phyloP scores from a whole-genome alignment of 2,329 filamentous ascomycete species.

The Fusarium liriodendri region DNA sequence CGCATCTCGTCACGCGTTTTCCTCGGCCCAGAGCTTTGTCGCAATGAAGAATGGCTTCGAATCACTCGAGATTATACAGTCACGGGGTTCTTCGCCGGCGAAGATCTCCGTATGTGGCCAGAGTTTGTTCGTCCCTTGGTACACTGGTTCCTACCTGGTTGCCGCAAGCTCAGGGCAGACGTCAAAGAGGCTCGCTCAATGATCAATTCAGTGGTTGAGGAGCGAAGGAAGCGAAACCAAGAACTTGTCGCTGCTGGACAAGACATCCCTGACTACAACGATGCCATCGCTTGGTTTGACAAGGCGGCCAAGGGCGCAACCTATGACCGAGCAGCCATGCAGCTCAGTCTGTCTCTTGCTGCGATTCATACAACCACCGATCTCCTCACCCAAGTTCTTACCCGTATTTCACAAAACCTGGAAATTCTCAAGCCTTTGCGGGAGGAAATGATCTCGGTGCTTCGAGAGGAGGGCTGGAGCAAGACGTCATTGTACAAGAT shows the following conservation, averaged over 20 bases:
- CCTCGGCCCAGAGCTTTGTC: conserved; percentile 1
- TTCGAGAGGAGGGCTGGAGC: not conserved
- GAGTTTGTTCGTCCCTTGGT: not conserved
- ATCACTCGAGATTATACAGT: conserved; percentile 1
- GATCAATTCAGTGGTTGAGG: not conserved
- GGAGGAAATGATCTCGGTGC: not conserved
- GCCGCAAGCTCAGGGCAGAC: not conserved
- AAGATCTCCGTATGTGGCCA: not conserved
- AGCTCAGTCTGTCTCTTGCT: not conserved
- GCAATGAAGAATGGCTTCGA: not conserved
- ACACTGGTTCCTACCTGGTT: not conserved
- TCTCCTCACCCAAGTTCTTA: not conserved
- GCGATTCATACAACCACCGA: not conserved
- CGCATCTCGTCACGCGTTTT: not conserved
- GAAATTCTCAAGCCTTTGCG: not conserved
- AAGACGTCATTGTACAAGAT: not conserved
- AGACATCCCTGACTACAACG: not conserved
- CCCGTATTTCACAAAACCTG: not conserved
- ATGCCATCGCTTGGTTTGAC: not conserved
- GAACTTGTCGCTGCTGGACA: not conserved
- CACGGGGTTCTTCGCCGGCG: not conserved
- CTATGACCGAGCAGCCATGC: not conserved
- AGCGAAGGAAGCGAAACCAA: not conserved
- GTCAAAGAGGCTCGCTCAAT: not conserved
- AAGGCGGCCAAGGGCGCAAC: not conserved